Percentiles rank a stretch among this genome's conserved stretches.
phyloP scores from a whole-genome alignment of 2,329 filamentous ascomycete species.

The Ascochyta pisi region DNA sequence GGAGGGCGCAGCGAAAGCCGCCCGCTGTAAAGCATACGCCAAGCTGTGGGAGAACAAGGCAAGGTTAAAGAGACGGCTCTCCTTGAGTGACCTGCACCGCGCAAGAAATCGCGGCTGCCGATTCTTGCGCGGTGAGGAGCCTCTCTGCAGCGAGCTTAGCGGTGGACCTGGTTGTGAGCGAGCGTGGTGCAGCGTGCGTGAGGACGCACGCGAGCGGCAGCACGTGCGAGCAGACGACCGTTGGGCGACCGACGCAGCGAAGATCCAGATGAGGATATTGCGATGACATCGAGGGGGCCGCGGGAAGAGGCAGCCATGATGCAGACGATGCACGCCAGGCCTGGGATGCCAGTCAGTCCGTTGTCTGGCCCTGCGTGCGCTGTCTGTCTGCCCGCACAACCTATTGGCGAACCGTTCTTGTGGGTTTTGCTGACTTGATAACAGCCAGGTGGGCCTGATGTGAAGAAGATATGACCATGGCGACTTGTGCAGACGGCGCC shows the following conservation, averaged over 20 bases:
- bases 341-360: conserved; percentile 14
- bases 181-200: conserved; percentile 26
- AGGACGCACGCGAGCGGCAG: conserved; percentile 29
- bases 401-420: conserved; percentile 41
- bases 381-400: conserved; percentile 30
- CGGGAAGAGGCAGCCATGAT: conserved; percentile 29
- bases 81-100: conserved; percentile 15
- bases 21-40: conserved; percentile 36
- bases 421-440: conserved; percentile 40
- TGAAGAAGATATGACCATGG: conserved; percentile 44
- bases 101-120: conserved; percentile 23
- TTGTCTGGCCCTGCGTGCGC: conserved; percentile 25
- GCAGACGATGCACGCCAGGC: conserved; percentile 28
- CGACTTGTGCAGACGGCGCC: conserved; percentile 23
- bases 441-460: conserved; percentile 40
- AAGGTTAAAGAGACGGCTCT: conserved; percentile 20
- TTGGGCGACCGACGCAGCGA: conserved; percentile 23
- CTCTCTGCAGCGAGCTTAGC: conserved; percentile 6
- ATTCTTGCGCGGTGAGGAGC: conserved; percentile 16
- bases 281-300: conserved; percentile 35
- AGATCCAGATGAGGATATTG: conserved; percentile 25
- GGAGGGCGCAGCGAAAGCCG: conserved; percentile 28
- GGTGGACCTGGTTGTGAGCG: neutral
- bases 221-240: conserved; percentile 17
- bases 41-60: conserved; percentile 19